These are phyloP conservation scores for Talaromyces sp. DNA, from an alignment of 2,329 filamentous ascomycete species.

Conservation along the genomic window DNA sequence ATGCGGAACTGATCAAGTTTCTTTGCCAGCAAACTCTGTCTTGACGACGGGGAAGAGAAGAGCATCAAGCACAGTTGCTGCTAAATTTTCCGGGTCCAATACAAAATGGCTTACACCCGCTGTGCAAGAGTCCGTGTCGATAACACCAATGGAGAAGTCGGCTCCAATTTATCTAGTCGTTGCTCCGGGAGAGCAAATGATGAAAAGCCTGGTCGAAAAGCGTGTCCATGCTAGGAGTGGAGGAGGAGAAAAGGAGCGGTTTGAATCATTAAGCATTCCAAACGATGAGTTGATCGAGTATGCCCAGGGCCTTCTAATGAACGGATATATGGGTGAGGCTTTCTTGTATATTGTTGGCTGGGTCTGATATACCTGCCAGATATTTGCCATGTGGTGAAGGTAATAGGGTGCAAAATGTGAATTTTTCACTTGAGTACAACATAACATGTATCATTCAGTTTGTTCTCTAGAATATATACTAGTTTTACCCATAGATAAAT, in stretches of 20 bases:
- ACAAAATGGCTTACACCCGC: constrained; percentile 20
- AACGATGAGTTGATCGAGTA: constrained; percentile 24
- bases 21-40: constrained; percentile 1
- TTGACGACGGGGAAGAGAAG: constrained; percentile 1
- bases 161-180: constrained; percentile 21
- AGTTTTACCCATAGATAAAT: not conserved
- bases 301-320: constrained; percentile 21
- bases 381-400: not conserved
- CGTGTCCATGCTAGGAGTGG: constrained; percentile 19
- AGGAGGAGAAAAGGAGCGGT: constrained; percentile 18
- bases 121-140: constrained; percentile 19
- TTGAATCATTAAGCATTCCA: constrained; percentile 17
- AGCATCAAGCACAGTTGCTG: not conserved
- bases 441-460: not conserved
- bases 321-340: constrained; percentile 21
- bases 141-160: constrained; percentile 3
- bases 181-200: constrained; percentile 23
- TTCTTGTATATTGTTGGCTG: constrained; percentile 30
- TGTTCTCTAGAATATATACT: not conserved
- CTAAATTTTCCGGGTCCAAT: not conserved
- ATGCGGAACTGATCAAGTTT: constrained; percentile 3
- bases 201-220: constrained; percentile 20
- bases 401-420: not conserved
- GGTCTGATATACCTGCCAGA: constrained; percentile 13
- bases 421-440: not conserved